Percentiles rank a stretch among this genome's conserved stretches.
These are phyloP conservation scores for Lactifluus pinguis DNA, from an alignment of 768 basidiomycete genomes.

Conservation along the genomic window DNA sequence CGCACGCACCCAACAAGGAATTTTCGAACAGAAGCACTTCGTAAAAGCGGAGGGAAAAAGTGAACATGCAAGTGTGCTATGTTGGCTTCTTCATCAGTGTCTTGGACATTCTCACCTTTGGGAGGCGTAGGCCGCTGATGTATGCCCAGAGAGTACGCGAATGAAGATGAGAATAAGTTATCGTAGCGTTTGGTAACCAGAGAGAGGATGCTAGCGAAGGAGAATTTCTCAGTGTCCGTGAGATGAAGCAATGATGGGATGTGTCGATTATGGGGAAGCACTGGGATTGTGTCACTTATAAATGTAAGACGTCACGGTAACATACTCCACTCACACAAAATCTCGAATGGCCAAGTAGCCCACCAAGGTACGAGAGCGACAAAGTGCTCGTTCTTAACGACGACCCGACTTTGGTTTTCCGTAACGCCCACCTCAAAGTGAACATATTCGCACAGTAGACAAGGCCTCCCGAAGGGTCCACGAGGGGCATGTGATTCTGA, in stretches of 20 bases:
- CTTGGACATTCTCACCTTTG: neutral
- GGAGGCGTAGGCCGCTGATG: constrained; percentile 70
- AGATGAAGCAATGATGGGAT: constrained; percentile 61
- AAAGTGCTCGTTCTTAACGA: constrained; percentile 67
- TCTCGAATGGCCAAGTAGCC: constrained; percentile 91
- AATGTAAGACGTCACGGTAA: neutral
- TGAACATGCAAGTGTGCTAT: constrained; percentile 79
- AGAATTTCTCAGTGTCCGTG: constrained; percentile 44
- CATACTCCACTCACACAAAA: constrained; percentile 41
- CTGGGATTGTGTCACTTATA: constrained; percentile 28
- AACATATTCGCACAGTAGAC: constrained; percentile 75
- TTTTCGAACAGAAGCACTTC: constrained; percentile 76
- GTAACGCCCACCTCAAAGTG: constrained; percentile 46
- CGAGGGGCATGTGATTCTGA: constrained; percentile 41
- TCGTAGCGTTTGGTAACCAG: constrained; percentile 59
- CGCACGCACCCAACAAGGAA: constrained; percentile 75
- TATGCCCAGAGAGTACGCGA: constrained; percentile 90
- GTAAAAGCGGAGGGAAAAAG: constrained; percentile 74
- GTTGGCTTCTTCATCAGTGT: constrained; percentile 29
- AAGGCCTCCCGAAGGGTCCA: constrained; percentile 49
- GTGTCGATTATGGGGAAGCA: constrained; percentile 70
- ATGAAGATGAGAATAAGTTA: constrained; percentile 75
- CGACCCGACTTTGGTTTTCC: constrained; percentile 48
- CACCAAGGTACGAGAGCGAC: constrained; percentile 87
- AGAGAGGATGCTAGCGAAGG: constrained; percentile 60